Conservation (phyloP, 768 basidiomycete species). For the Amylocystis lapponica region DNA sequence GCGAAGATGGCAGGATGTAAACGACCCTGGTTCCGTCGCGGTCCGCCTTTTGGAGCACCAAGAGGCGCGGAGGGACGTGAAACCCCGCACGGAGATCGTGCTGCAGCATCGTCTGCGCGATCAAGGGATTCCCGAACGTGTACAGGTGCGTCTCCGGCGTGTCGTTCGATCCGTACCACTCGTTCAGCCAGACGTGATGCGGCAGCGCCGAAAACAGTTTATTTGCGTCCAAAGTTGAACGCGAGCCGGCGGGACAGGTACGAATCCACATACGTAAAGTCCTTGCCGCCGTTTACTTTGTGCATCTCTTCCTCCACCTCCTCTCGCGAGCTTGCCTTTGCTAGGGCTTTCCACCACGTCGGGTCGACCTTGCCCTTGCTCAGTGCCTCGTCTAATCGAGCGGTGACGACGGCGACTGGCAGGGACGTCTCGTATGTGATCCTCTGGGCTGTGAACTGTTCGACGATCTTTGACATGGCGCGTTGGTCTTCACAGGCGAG, state of each 20-base stretch:
- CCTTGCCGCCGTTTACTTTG: conserved; percentile 26
- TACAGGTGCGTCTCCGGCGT: conserved; percentile 31
- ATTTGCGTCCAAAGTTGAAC: no score
- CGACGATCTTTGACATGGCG: conserved; percentile 12
- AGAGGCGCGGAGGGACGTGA: conserved; percentile 41
- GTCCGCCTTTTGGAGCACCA: conserved; percentile 36
- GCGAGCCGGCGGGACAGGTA: no score
- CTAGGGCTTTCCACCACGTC: conserved; percentile 20
- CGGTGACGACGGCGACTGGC: conserved; percentile 34
- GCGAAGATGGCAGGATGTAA: conserved; percentile 44
- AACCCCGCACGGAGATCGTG: conserved; percentile 35
- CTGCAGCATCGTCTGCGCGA: conserved; percentile 40
- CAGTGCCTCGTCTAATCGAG: conserved; percentile 37
- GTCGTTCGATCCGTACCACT: background rate
- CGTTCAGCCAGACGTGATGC: conserved; percentile 10
- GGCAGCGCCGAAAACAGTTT: conserved; percentile 5
- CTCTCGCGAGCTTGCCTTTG: conserved; percentile 23
- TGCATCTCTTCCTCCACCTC: conserved; percentile 33
- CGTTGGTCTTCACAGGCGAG: no score
- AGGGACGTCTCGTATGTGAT: conserved; percentile 39
- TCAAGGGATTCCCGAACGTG: conserved; percentile 45
- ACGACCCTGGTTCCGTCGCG: conserved; percentile 34
- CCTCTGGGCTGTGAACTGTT: conserved; percentile 31
- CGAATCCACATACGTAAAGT: conserved; percentile 38
- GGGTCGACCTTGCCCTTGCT: conserved; percentile 32